Percentiles rank a stretch among this genome's conserved stretches.
Conservation (phyloP, 2,329 filamentous ascomycete genomes). For the Amesomyces nigricolor region DNA sequence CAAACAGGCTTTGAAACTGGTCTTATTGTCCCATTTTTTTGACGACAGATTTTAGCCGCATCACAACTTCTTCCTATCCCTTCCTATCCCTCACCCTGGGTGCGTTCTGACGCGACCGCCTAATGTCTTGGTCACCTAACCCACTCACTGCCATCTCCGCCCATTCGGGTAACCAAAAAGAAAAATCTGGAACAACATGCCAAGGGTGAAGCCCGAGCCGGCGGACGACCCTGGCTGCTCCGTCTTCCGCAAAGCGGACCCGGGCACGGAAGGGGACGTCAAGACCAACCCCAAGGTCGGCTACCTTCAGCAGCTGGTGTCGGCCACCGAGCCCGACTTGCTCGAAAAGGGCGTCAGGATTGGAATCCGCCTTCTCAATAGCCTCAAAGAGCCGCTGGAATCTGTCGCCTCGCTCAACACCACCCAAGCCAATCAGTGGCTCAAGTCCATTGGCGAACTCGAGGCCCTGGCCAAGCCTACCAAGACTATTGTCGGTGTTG, state of each 20-base stretch:
- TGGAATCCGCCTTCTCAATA: constrained; percentile 11
- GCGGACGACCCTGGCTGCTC: constrained; percentile 2
- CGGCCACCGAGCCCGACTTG: not conserved
- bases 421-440: constrained; percentile 17
- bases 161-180: not conserved
- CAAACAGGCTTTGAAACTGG: too few species aligned
- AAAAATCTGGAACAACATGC: not conserved
- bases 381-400: constrained; percentile 15
- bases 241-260: not conserved
- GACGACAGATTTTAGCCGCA: too few species aligned
- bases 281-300: not conserved
- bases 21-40: too few species aligned
- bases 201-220: constrained; percentile 9
- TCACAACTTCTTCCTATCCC: too few species aligned
- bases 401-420: not conserved
- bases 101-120: not conserved
- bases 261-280: not conserved
- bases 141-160: not conserved
- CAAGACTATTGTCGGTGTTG: constrained; percentile 47
- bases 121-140: not conserved
- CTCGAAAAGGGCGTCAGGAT: constrained; percentile 17
- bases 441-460: constrained; percentile 16
- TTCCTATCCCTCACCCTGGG: too few species aligned
- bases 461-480: constrained; percentile 25
- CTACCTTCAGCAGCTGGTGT: constrained; percentile 14